Percentiles rank a stretch among this genome's conserved stretches.
Conservation (phyloP, 2,329 filamentous ascomycete species). For the Mollisia scopiformis region DNA sequence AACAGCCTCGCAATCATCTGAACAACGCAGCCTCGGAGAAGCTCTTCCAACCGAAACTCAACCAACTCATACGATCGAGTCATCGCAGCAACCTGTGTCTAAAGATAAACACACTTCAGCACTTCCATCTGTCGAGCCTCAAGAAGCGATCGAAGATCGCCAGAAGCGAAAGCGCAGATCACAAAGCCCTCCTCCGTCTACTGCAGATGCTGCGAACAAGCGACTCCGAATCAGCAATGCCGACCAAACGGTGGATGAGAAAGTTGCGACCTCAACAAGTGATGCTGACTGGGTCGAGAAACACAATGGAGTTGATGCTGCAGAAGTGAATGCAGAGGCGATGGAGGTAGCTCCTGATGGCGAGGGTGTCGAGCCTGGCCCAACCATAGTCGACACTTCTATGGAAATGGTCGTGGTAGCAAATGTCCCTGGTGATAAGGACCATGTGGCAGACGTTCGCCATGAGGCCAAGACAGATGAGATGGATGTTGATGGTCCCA, state of each 20-base stretch:
- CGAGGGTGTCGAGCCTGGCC: conserved; percentile 8
- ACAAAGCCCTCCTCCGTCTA: conserved; percentile 59
- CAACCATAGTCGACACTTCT: conserved; percentile 19
- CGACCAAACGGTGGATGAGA: conserved; percentile 13
- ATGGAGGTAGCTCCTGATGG: conserved; percentile 3
- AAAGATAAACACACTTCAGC: conserved; percentile 18
- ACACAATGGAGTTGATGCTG: conserved; percentile 26
- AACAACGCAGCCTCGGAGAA: background rate
- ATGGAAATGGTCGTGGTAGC: conserved; percentile 13
- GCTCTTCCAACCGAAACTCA: background rate
- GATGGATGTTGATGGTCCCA: conserved; percentile 4
- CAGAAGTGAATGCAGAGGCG: conserved; percentile 16
- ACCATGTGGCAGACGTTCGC: conserved; percentile 12
- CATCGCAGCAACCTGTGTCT: conserved; percentile 17
- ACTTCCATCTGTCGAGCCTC: conserved; percentile 33
- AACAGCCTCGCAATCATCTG: too few relatives aligned
- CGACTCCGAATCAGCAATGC: conserved; percentile 50
- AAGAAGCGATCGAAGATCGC: conserved; percentile 50
- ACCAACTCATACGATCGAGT: conserved; percentile 24
- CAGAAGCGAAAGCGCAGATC: conserved; percentile 71
- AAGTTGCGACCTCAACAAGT: conserved; percentile 17
- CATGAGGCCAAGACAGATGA: conserved; percentile 3
- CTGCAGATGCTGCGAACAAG: conserved; percentile 57
- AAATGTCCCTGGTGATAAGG: too few relatives aligned
- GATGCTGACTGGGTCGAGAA: conserved; percentile 30